Evolutionary conservation across 2,329 filamentous ascomycete species (phyloP).

Genomic region (Colletotrichum siamense): DNA sequence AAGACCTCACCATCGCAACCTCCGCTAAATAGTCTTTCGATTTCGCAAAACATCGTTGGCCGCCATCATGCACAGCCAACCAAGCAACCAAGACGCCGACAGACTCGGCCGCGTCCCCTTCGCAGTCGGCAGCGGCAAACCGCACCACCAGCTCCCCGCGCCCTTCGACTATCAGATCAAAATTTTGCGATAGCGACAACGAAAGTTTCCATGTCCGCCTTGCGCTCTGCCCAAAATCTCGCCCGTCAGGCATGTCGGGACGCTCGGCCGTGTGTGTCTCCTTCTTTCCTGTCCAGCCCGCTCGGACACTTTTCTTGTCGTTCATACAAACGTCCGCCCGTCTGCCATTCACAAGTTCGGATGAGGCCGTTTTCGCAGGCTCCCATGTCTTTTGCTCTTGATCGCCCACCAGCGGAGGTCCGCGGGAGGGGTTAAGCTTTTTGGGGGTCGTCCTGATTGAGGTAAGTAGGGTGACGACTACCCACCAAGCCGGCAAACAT

Average conservation of each 20-base stretch:
- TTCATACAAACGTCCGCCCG: not conserved
- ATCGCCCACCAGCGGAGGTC: not conserved
- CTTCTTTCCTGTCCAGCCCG: not conserved
- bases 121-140: not conserved
- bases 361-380: not conserved
- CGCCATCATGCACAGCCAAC: not conserved
- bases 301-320: not conserved
- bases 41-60: not conserved
- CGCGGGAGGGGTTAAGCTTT: constrained; percentile 1
- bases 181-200: not conserved
- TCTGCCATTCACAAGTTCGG: constrained; percentile 8
- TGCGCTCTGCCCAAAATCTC: not conserved
- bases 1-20: not conserved
- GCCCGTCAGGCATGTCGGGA: not conserved
- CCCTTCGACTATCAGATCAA: not conserved
- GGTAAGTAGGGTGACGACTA: not conserved
- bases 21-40: not conserved
- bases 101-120: not conserved
- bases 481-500: not conserved
- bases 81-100: not conserved
- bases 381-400: not conserved
- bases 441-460: not conserved
- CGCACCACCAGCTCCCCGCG: not conserved
- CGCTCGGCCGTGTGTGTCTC: not conserved
- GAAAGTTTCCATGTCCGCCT: not conserved